Base-by-base conservation (phyloP, 352 stramenopile genomes). In the Phytophthora hybrid region DNA sequence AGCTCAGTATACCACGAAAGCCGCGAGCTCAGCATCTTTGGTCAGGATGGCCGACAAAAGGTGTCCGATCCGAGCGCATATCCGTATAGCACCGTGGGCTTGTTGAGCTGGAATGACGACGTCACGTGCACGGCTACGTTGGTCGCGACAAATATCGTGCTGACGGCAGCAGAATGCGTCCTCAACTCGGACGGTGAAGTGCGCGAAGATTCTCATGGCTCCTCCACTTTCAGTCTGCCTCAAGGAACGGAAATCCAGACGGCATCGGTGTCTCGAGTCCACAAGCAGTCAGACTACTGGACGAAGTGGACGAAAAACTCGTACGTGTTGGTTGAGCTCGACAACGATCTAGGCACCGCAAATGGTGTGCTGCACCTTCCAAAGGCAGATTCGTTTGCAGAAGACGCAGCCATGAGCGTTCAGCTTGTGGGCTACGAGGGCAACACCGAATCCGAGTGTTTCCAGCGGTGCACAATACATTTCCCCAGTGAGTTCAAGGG, bases 271-370 rank as follows among this genome's bases (percentile, higher is more conserved):
- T 70, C 69, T 61, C 78, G 72, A 55, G 74, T 92, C 29, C 79
- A 93, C 71, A 84, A 81, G 29, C 86, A 93, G 65, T 88, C 83
- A 1, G 80, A 89, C 29, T 93, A 80, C 59, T 93, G 86, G 86
- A 82, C 79, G 37, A 75, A 87, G 21, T 90, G 83, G 82, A 90
- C 73, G 1, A 59, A 75, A 16, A 80, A 91, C 55, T 83, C 79
- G 31, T 94, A 94, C 65, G 85, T 85, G 44, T 69, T 94, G n/a
- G 56, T 93, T 6, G 79, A 92, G 55, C 71, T 94, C 18, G 87
- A 91, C 62, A 29, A 47, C 4, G 32, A 79, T 2, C 32, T 93
- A 4, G 82, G 83, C 0, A 68, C 73, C 9, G 71, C 57, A 4
- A 54, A 77, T 21, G 82, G 79, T 8, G 76, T 66, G 18, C 63